Evolutionary conservation across 108 stramenopile genomes (phyloP).

Genomic region (Schizochytrium sp.): DNA sequence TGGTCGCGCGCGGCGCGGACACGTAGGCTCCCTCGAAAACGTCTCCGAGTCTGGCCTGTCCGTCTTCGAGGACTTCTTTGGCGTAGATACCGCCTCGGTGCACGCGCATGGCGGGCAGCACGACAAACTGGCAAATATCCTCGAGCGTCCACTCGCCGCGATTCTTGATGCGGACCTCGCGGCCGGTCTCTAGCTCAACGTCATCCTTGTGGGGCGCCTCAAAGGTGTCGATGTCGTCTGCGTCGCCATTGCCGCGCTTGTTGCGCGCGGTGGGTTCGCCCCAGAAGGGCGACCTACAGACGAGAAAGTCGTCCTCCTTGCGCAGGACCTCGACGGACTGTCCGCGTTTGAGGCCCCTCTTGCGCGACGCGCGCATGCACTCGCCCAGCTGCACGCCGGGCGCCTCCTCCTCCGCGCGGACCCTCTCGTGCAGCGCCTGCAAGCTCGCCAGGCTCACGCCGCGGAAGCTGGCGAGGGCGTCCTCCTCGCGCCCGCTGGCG

Average conservation of each 20-base stretch:
- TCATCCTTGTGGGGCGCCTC: neutral
- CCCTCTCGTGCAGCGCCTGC: neutral
- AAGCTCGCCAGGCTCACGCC: neutral
- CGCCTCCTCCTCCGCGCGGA: neutral
- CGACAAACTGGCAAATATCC: neutral
- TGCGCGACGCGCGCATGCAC: neutral
- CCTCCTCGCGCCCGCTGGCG: neutral
- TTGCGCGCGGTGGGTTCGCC: neutral
- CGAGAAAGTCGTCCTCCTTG: neutral
- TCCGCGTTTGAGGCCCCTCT: neutral
- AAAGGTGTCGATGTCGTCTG: neutral
- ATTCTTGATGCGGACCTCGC: neutral
- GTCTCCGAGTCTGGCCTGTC: neutral
- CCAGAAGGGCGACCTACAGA: neutral
- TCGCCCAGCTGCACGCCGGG: neutral
- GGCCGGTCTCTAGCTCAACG: neutral
- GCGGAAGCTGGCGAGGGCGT: neutral
- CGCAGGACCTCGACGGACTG: neutral
- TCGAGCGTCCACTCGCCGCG: neutral
- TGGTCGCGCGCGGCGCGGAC: neutral
- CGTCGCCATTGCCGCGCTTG: neutral
- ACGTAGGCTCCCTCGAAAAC: neutral
- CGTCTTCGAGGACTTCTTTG: neutral
- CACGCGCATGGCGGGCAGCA: neutral
- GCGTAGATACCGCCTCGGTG: neutral